Evolutionary conservation across 306 rosid genomes (phyloP), one percentile per base, ranked within the genome.

Genomic region (Fragaria vesca): DNA sequence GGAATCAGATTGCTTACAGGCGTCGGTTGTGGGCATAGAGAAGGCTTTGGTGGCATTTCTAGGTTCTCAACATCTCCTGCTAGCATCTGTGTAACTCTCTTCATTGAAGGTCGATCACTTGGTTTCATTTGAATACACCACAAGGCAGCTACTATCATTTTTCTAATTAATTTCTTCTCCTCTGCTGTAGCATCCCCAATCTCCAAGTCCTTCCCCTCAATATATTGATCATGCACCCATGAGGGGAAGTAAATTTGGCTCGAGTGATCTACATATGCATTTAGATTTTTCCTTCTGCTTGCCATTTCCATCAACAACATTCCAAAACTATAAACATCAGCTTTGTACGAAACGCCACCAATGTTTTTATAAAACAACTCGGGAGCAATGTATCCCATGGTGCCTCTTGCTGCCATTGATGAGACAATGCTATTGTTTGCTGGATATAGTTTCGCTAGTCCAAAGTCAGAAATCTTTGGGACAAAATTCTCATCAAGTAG

Each of bases 381-480:
- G 1, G 65, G 65, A 24, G 65, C 34, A 21, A 58, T 58, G 34
- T 58, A 58, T 58, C 65, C 34, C 34, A 24, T 24, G 6, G 65
- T 58, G 32, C 65, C 65, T 58, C 65, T 24, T 58, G 34, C 65
- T 58, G 65, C 65, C 16, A 24, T 10, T 24, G 16, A 2, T 24
- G 65, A 24, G 65, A 58, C 7, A 5, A 58, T 58, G 34, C 65
- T 58, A 2, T 58, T 58, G 4, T 58, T 24, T 0, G 34, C 32
- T 6, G 61, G 61, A 20, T 54, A 54, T 20, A 54, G 26, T n/a
- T 54, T 54, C 12, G 12, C 61, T 13, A 67, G 51, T 2, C 71
- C 71, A 67, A 67, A 67, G 43, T 67, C 71, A 8, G 71, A 67
- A 40, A 67, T 42, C 71, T 67, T 67, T 67, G 71, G 71, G 21